phyloP scores from a whole-genome alignment of 352 stramenopile genomes.

The Salisapilia sapeloensis region DNA sequence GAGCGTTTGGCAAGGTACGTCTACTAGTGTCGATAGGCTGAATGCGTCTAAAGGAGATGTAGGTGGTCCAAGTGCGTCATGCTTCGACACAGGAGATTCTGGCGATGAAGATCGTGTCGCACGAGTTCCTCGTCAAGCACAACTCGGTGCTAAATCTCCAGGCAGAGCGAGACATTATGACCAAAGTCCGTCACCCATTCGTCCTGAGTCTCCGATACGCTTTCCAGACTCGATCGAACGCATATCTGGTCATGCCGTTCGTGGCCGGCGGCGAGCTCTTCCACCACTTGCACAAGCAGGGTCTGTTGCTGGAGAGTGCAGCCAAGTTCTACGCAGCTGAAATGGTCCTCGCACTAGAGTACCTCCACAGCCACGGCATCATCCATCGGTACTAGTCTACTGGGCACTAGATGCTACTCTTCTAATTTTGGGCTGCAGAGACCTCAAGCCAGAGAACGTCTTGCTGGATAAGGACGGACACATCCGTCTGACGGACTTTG shows the following conservation, averaged over 20 bases:
- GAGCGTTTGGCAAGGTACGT: constrained; percentile 57
- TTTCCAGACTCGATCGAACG: constrained; percentile 66
- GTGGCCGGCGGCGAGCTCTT: constrained; percentile 54
- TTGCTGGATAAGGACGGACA: constrained; percentile 65
- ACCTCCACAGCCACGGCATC: constrained; percentile 57
- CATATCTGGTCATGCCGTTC: constrained; percentile 75
- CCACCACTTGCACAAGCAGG: constrained; percentile 42
- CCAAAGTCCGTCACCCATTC: constrained; percentile 76
- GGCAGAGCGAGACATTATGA: constrained; percentile 75
- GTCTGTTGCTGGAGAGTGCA: constrained; percentile 40
- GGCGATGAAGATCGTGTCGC: constrained; percentile 79
- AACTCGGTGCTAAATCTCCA: constrained; percentile 67
- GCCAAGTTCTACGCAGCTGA: constrained; percentile 73
- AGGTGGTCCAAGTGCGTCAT: constrained; percentile 75
- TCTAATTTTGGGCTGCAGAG: constrained; percentile 10
- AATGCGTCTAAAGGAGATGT: neutral
- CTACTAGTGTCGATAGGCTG: neutral
- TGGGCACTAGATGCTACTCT: neutral
- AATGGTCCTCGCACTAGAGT: constrained; percentile 67
- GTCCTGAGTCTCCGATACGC: constrained; percentile 61
- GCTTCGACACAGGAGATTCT: constrained; percentile 52
- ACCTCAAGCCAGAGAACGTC: constrained; percentile 78
- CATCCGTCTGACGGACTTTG: constrained; percentile 77
- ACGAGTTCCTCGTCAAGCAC: constrained; percentile 77
- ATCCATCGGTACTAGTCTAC: constrained; percentile 32